Evolutionary conservation across 2,329 filamentous ascomycete genomes (phyloP), one percentile per base, ranked within the genome.

Genomic region (Ceratocystis variospora): DNA sequence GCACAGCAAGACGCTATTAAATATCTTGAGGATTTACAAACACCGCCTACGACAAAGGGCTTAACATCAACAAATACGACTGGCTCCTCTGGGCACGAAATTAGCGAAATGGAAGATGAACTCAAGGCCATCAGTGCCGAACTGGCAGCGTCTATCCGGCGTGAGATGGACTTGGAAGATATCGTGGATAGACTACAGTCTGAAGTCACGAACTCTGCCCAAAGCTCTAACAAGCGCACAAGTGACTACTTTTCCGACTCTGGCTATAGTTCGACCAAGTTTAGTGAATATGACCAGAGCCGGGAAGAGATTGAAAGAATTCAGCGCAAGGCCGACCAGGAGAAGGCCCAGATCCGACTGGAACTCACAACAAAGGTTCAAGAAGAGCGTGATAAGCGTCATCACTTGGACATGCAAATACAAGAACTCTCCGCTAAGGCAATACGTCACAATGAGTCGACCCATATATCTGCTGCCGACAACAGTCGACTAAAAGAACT

Each of bases 221-320:
- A 80, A 75, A 73, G 79, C 70, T 71, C 81, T 33, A 86, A 83
- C 69, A 87, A 88, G 74, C 84, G 93, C 68, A 95, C 90, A 8
- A 97, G 94, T 76, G 94, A 99, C 76, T 97, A 99, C 77, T 99
- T 94, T 74, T 99, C 94, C 1, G 94, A 99, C 75, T 96, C 92
- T 5, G 94, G 94, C 41, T 87, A 90, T 67, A 93, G 90, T 74
- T 93, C 90, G 0, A 82, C 89, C 64, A 88, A 90, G 72, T 87
- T 87, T 72, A 86, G 87, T 68, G 87, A 89, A 61, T 79, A 79
- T 68, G 84, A 87, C 68, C 79, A 83, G 55, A 80, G 79, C 41
- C 81, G 80, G 62, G 84, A 87, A 72, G 90, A 96, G 74, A 79
- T 96, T 44, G 90, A 96, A 68, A 89, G 86, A 74, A 81, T 94